A percentile compares a stretch with the other conserved stretches of the same genome.
These are phyloP conservation scores for Hanseniaspora pseudoguilliermondii DNA, from an alignment of 805 yeast genomes.

Conservation along the genomic window DNA sequence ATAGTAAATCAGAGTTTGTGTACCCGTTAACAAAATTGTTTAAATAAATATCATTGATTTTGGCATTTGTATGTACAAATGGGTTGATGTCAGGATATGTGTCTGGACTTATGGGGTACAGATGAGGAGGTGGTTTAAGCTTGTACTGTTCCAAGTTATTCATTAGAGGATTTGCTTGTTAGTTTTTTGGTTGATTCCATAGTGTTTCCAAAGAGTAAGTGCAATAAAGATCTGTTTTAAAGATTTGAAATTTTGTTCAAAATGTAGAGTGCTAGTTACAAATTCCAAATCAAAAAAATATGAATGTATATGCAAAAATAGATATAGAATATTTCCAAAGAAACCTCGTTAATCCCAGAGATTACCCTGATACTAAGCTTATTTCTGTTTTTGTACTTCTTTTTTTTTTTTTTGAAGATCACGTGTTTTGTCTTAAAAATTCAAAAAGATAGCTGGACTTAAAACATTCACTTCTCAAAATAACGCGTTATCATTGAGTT, in stretches of 20 bases:
- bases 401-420: no score
- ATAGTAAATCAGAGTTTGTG: constrained; percentile 6
- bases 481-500: no score
- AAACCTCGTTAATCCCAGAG: no score
- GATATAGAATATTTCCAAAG: no score
- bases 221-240: neutral
- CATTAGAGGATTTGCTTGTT: neutral
- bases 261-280: neutral
- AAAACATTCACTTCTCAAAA: no score
- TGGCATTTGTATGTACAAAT: constrained; percentile 6
- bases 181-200: no score
- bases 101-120: neutral
- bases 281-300: neutral
- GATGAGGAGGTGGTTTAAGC: neutral
- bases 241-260: no score
- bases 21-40: constrained; percentile 6
- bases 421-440: no score
- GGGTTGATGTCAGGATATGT: constrained; percentile 10
- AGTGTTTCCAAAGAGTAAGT: no score
- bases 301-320: no score
- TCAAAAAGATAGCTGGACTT: no score
- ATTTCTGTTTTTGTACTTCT: neutral
- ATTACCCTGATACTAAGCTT: no score
- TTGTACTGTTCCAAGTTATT: neutral
- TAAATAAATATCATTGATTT: constrained; percentile 6